Conservation (phyloP, 2,329 filamentous ascomycete species). For the Colletotrichum liriopes region DNA sequence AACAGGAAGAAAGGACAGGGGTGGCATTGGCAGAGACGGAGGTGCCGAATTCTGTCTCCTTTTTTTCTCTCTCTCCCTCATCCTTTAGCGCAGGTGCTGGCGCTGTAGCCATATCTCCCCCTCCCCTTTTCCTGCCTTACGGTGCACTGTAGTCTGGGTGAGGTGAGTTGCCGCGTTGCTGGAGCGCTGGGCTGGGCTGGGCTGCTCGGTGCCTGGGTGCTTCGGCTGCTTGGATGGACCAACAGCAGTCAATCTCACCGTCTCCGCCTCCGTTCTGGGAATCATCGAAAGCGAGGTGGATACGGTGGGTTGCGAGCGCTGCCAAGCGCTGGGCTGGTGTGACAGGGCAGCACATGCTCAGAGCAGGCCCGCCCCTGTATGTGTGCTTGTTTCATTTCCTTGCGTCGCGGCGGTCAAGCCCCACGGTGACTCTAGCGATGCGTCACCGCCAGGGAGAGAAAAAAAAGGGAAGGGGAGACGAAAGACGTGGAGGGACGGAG, state of each 20-base stretch:
- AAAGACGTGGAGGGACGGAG: background rate
- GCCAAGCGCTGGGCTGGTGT: conserved; percentile 6
- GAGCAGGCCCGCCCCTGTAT: conserved; percentile 19
- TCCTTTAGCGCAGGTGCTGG: background rate
- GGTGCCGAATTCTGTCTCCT: conserved; percentile 29
- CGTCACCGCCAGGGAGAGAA: conserved; percentile 40
- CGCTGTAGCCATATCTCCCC: background rate
- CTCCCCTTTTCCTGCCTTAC: background rate
- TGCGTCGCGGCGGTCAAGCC: conserved; percentile 41
- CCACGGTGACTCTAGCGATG: conserved; percentile 42
- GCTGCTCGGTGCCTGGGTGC: background rate
- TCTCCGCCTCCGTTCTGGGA: background rate
- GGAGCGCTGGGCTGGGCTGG: background rate
- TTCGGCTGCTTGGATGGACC: background rate
- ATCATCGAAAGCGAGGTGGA: background rate
- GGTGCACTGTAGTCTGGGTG: conserved; percentile 1
- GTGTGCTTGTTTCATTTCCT: conserved; percentile 45
- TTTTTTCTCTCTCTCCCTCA: background rate
- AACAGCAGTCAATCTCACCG: conserved; percentile 1
- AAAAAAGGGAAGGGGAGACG: background rate
- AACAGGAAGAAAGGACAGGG: conserved; percentile 18
- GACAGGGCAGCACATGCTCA: conserved; percentile 35
- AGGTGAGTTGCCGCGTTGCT: conserved; percentile 14
- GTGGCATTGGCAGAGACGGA: conserved; percentile 22
- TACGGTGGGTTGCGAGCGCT: conserved; percentile 9